Evolutionary conservation across 2,329 filamentous ascomycete species (phyloP).

Genomic region (Trichophyton mentagrophytes): DNA sequence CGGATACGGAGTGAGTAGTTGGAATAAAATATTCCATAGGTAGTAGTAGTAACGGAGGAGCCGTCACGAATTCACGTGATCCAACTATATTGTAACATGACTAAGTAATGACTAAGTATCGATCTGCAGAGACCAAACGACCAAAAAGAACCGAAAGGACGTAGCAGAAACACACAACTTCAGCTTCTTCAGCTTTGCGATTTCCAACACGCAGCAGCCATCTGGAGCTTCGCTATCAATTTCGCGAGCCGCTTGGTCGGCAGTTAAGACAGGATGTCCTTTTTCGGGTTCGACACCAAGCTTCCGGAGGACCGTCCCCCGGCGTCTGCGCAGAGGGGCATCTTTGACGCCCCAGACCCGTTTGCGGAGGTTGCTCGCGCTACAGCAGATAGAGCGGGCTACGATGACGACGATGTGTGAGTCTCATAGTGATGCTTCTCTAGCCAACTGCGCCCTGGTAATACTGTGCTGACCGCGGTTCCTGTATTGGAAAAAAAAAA

Average conservation of each 20-base stretch:
- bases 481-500: neutral
- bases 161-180: neutral
- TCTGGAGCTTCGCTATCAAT: neutral
- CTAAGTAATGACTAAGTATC: neutral
- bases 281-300: slow-evolving; percentile 74
- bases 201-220: neutral
- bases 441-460: neutral
- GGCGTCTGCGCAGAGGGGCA: slow-evolving; percentile 51
- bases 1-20: too few relatives aligned
- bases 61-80: too few relatives aligned
- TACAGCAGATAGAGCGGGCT: slow-evolving; percentile 30
- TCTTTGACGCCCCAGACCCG: slow-evolving; percentile 76
- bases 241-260: slow-evolving; percentile 1
- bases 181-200: too few relatives aligned
- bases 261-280: slow-evolving; percentile 52
- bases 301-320: slow-evolving; percentile 54
- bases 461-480: neutral
- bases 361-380: slow-evolving; percentile 67
- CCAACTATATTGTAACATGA: neutral
- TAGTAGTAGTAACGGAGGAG: too few relatives aligned
- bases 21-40: too few relatives aligned
- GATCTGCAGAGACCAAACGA: neutral
- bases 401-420: slow-evolving; percentile 46
- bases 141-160: neutral
- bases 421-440: slow-evolving; percentile 15